phyloP scores from a whole-genome alignment of 345 rosid genomes.

The Garcia nutans region DNA sequence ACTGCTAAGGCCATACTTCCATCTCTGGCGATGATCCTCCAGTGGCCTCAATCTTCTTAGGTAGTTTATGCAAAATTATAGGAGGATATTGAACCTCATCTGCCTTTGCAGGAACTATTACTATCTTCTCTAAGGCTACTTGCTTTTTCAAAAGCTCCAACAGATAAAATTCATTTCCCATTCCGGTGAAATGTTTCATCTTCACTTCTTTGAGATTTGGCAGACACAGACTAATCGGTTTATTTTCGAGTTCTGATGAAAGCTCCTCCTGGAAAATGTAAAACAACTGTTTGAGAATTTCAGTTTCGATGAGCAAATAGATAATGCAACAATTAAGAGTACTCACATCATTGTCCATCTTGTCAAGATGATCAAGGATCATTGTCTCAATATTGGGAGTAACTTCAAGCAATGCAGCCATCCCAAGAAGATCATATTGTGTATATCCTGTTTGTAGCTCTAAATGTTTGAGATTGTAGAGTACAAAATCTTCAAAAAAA shows the following conservation, averaged over 20 bases:
- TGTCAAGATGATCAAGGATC: conserved; percentile 11
- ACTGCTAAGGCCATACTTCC: not conserved
- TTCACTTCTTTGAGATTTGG: conserved; percentile 11
- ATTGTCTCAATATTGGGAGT: conserved; percentile 16
- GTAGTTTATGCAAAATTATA: not conserved
- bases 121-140: conserved; percentile 10
- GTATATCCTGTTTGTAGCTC: conserved; percentile 16
- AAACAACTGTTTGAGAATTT: not conserved
- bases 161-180: not conserved
- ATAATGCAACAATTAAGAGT: not conserved
- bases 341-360: conserved; percentile 13
- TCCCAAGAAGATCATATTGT: conserved; percentile 12
- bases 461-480: conserved; percentile 18
- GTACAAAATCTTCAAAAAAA: not conserved
- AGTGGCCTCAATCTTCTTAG: not conserved
- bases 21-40: not conserved
- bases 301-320: too few relatives aligned
- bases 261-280: conserved; percentile 5
- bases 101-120: not conserved
- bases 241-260: conserved; percentile 4
- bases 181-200: not conserved
- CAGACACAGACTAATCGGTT: conserved; percentile 7
- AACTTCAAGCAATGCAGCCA: conserved; percentile 15
- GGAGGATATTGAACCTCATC: not conserved
- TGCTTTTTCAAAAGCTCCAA: conserved; percentile 1